Evolutionary conservation across 1,284 basidiomycete genomes (phyloP), one percentile per base, ranked within the genome.

Genomic region (Heterobasidion annosum): DNA sequence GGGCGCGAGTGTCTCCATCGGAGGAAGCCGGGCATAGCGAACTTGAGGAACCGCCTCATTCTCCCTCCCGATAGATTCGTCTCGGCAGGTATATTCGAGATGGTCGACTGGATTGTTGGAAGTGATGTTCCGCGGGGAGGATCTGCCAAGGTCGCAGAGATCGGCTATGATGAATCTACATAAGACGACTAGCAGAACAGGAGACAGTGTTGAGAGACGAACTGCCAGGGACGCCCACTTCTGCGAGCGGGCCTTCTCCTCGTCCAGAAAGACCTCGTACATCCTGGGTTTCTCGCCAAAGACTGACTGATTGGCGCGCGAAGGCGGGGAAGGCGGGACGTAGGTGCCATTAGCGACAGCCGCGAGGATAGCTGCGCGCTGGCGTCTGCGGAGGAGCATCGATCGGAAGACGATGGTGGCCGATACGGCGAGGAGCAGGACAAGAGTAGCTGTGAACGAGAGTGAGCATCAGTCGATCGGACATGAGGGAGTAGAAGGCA

Each of bases 331-430:
- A 3, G 48, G 16, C 19, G 34, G 50, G 1, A 51, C 47, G 19
- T 54, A 34, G 12, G 50, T 34, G 8, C 50, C 56, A 10, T 52
- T 32, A 8, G 52, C 42, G 18, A 57, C 49, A 34, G 56, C 56
- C 1, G 49, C 42, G 10, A 50, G 18, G 25, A 52, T 18, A 8
- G 45, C 43, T 2, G 40, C 48, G 43, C 47, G 54, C 3, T 52
- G 57, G 10, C 32, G 56, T n/a, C 57, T 48, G 19, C 57, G 57
- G 9, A 54, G 34, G 37, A 34, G 51, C 33, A 58, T 25, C 5
- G 57, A 50, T 32, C 56, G 56, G 3, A 37, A 15, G 34, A 58
- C 42, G 47, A 58, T 46, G 3, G 40, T 32, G 12, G 46, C 54
- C 19, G 52, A 37, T 13, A 58, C 51, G n/a, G 47, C 16, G 15